Evolutionary conservation across 176 grass and related monocot species (phyloP).

Genomic region (Otatea glauca): DNA sequence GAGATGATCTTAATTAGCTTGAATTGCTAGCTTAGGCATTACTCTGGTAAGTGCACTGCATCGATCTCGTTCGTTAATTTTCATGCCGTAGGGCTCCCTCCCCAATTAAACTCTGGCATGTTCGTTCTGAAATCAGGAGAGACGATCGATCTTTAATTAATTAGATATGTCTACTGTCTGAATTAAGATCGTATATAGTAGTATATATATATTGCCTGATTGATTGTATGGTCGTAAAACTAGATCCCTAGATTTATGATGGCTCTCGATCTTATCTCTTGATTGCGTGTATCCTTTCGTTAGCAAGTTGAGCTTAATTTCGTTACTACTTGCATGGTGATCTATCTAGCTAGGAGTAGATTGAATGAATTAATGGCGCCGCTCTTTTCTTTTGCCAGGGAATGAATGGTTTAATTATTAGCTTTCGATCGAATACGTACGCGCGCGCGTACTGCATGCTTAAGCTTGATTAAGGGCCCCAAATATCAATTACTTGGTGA

Average conservation of each 20-base stretch:
- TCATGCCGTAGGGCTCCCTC: background rate
- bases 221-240: background rate
- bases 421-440: no score
- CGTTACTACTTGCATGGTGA: no score
- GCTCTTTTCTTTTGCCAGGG: background rate
- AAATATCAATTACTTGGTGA: no score
- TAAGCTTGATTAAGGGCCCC: no score
- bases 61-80: background rate
- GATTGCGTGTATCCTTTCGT: background rate
- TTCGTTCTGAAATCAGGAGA: background rate
- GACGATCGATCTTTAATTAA: no score
- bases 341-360: background rate
- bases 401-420: no score
- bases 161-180: background rate
- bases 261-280: background rate
- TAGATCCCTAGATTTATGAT: background rate
- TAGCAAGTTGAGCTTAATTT: background rate
- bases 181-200: background rate
- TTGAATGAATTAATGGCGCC: background rate
- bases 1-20: no score
- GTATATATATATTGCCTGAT: background rate
- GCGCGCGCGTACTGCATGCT: no score
- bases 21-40: no score
- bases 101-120: background rate
- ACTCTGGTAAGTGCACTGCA: background rate